Base-by-base conservation (phyloP, 306 rosid genomes). In the peach (Prunus persica) region DNA sequence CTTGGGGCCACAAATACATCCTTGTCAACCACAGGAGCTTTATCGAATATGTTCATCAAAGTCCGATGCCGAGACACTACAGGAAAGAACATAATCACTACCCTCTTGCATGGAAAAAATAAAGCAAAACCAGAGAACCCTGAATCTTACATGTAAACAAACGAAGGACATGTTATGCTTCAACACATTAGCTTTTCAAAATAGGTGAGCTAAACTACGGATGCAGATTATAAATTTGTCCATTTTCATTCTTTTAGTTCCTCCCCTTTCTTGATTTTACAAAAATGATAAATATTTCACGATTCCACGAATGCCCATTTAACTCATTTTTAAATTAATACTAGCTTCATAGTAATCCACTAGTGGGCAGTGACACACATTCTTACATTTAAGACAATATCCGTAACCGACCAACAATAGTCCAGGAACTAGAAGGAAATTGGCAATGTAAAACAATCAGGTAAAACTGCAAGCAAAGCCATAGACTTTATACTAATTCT, bases 1-100 rank as follows among this genome's bases (percentile, higher is more conserved):
- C 88, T 95, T 1, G 96, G 98, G 2, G 98, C 97, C 62, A 95
- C 94, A 68, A 95, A 95, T 2, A 90, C 98, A 69, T 92, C 93
- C 84, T 79, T 90, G 64, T 92, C 91, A 64, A 95, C 93, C 13
- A 61, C 71, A 0, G 98, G 97, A 80, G 80, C 88, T 85, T 92
- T 95, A 80, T 92, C 88, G 49, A 81, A 92, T 51, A 95, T 9
- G 76, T 95, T 95, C 98, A 95, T 92, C 27, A 95, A 88, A 50
- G 97, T 87, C 79, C 97, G 88, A 79, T 92, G 97, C 87, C 97
- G 88, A 30, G 97, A 95, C 51, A 95, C 98, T 95, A 71, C 69
- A 62, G 22, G 63, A 18, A 68, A 45, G n/a, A 77, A 20, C 22
- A 68, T 25, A 32, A 45, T 57, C 32, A 67, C 25, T n/a, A 43